Evolutionary conservation across 768 basidiomycete genomes (phyloP).

Genomic region (Leccinum aurantiacum): DNA sequence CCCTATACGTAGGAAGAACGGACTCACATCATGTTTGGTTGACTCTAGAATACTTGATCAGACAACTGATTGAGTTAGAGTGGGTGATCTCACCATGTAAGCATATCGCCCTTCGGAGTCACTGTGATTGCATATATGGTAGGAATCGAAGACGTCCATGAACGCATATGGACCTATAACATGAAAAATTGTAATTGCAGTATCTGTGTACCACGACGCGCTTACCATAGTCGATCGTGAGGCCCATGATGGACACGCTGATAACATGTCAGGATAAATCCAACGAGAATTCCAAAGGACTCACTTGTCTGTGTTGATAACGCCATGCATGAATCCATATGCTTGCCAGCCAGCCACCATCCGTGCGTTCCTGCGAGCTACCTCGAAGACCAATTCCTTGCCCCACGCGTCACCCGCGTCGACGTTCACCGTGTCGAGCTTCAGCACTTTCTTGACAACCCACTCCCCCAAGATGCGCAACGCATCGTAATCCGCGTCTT

Average conservation of each 20-base stretch:
- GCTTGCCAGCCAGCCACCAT: constrained; percentile 98
- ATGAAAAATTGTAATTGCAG: background rate
- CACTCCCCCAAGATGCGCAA: constrained; percentile 76
- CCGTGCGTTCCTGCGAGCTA: constrained; percentile 77
- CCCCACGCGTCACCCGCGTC: constrained; percentile 64
- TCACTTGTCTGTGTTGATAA: constrained; percentile 96
- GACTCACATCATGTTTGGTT: constrained; percentile 78
- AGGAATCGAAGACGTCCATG: constrained; percentile 88
- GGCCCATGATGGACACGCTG: constrained; percentile 70
- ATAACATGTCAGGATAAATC: constrained; percentile 8
- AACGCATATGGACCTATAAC: constrained; percentile 81
- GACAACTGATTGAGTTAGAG: background rate
- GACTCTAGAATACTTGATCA: constrained; percentile 42
- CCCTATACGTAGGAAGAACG: background rate
- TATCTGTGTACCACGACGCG: background rate
- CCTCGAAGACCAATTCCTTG: constrained; percentile 69
- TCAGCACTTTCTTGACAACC: constrained; percentile 62
- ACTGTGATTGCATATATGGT: constrained; percentile 90
- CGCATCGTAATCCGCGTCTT: constrained; percentile 70
- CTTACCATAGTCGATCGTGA: constrained; percentile 76
- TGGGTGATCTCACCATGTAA: constrained; percentile 46
- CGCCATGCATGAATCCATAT: constrained; percentile 93
- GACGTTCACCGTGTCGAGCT: constrained; percentile 39
- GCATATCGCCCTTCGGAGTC: constrained; percentile 79
- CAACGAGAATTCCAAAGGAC: constrained; percentile 15